Conservation (phyloP, 139 green algal species). For the Chlamydomonas sphaeroides region DNA sequence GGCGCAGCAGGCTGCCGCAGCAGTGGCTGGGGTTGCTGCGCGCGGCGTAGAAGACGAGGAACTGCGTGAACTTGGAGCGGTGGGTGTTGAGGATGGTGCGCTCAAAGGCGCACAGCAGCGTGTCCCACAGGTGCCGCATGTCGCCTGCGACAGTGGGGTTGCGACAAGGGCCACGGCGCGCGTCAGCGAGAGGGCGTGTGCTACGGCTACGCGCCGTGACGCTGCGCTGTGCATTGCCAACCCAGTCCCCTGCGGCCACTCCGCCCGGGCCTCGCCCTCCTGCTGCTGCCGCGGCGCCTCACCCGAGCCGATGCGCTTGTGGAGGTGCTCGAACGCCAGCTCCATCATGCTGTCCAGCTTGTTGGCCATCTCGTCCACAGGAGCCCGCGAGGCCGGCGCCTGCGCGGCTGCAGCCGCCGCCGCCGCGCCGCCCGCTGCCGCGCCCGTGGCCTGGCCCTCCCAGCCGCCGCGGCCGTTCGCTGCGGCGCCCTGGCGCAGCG, state of each 20-base stretch:
- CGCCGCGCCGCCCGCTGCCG: not conserved
- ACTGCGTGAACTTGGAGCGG: constrained; percentile 94
- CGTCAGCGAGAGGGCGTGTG: too few species aligned
- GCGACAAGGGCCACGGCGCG: too few species aligned
- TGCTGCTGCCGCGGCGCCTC: not conserved
- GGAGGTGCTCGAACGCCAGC: constrained; percentile 80
- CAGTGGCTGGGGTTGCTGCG: constrained; percentile 53
- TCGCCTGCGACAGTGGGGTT: not conserved
- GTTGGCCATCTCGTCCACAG: constrained; percentile 75
- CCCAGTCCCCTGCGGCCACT: too few species aligned
- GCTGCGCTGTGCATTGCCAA: too few species aligned
- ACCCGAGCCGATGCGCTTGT: constrained; percentile 56
- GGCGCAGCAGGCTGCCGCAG: constrained; percentile 55
- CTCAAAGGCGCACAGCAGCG: constrained; percentile 79
- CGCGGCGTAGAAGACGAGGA: constrained; percentile 77
- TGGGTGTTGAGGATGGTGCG: constrained; percentile 81
- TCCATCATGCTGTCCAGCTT: constrained; percentile 94
- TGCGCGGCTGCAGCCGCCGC: constrained; percentile 3
- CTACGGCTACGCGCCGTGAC: too few species aligned
- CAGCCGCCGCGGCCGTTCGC: constrained; percentile 62
- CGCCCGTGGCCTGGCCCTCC: constrained; percentile 55
- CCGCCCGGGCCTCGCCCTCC: too few species aligned
- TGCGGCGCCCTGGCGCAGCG: not conserved
- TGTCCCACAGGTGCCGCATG: constrained; percentile 61
- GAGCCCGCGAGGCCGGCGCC: constrained; percentile 16